phyloP scores from a whole-genome alignment of 2,329 filamentous ascomycete genomes.

The Stylonectria norvegica region DNA sequence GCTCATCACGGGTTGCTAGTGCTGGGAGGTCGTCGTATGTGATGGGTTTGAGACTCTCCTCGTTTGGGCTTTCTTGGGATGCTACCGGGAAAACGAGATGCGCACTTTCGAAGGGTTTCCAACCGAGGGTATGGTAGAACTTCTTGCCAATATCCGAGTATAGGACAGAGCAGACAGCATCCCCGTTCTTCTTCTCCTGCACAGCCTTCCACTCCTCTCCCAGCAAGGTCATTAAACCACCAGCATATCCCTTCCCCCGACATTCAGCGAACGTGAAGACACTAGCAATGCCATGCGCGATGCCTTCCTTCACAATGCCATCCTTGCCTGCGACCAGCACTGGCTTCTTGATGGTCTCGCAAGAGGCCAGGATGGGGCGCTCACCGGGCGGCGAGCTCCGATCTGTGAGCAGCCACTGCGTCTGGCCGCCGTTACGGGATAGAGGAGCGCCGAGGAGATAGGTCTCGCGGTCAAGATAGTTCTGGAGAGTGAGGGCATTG shows the following conservation, averaged over 20 bases:
- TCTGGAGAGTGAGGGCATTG: constrained; percentile 48
- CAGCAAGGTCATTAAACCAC: constrained; percentile 68
- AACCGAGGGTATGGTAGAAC: constrained; percentile 76
- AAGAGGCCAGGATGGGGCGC: constrained; percentile 58
- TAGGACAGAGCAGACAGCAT: constrained; percentile 66
- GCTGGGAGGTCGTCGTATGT: constrained; percentile 57
- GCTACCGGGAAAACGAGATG: constrained; percentile 60
- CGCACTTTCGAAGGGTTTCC: constrained; percentile 69
- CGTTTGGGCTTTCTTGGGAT: constrained; percentile 16
- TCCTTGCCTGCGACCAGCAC: constrained; percentile 44
- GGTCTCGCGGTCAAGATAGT: constrained; percentile 58
- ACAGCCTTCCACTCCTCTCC: constrained; percentile 38
- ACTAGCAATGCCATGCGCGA: constrained; percentile 72
- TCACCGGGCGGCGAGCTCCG: constrained; percentile 32
- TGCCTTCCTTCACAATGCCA: constrained; percentile 45
- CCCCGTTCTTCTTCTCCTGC: constrained; percentile 27
- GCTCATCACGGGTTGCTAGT: constrained; percentile 63
- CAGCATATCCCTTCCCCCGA: constrained; percentile 72
- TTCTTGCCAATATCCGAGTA: constrained; percentile 83
- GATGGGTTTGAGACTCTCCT: constrained; percentile 41
- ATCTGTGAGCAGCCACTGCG: constrained; percentile 62
- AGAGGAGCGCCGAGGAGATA: constrained; percentile 57
- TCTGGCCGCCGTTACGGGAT: constrained; percentile 55
- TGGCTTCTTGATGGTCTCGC: constrained; percentile 61
- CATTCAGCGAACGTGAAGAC: constrained; percentile 71